phyloP scores from a whole-genome alignment of 208 protist genomes.

The Sergeia podlipaevii region DNA sequence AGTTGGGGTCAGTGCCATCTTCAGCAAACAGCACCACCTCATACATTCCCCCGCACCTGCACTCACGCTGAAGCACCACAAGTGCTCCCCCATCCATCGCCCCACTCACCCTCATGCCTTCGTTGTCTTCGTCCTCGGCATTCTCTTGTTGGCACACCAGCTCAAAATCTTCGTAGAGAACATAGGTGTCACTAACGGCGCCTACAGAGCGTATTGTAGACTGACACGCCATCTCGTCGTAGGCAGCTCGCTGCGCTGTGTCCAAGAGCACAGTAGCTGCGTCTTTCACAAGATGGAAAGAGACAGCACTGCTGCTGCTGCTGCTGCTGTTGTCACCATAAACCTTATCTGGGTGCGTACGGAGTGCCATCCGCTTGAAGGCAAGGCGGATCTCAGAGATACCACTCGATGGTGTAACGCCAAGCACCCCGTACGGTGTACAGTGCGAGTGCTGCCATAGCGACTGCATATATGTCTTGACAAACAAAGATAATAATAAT shows the following conservation, averaged over 20 bases:
- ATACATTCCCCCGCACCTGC: constrained; percentile 75
- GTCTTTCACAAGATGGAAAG: constrained; percentile 65
- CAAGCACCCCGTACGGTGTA: constrained; percentile 63
- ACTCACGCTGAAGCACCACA: constrained; percentile 63
- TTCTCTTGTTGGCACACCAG: constrained; percentile 8
- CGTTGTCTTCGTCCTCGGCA: constrained; percentile 4
- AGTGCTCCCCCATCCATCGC: neutral
- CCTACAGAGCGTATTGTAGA: constrained; percentile 33
- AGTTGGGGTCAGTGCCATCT: neutral
- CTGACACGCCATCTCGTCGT: constrained; percentile 41
- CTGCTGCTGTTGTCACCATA: neutral
- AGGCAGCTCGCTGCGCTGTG: constrained; percentile 34
- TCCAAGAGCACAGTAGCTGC: constrained; percentile 69
- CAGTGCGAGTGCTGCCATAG: constrained; percentile 25
- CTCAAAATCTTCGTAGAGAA: constrained; percentile 51
- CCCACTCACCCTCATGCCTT: neutral
- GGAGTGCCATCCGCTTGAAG: constrained; percentile 61
- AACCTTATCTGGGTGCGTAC: constrained; percentile 72
- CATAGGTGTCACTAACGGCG: constrained; percentile 53
- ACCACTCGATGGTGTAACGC: constrained; percentile 21
- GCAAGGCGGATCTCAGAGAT: constrained; percentile 56
- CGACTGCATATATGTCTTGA: neutral
- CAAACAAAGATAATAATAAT: neutral
- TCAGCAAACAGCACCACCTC: constrained; percentile 39
- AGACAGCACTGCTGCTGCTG: no score